Evolutionary conservation across 2,329 filamentous ascomycete species (phyloP), one percentile per base, ranked within the genome.

Genomic region (Phoma herbarum): DNA sequence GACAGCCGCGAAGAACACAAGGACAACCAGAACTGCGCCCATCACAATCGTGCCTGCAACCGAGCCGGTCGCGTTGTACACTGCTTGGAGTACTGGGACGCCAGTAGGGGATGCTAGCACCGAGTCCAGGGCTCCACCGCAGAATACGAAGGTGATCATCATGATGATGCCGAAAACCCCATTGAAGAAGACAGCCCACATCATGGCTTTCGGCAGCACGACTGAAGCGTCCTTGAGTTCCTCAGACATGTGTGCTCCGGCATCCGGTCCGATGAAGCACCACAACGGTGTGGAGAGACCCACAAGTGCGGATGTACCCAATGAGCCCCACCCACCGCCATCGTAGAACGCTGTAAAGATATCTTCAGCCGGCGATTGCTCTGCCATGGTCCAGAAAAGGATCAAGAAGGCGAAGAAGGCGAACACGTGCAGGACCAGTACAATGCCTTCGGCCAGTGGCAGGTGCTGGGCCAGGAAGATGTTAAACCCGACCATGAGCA

Each of bases 351-450:
- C 64, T 3, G 78, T 77, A 52, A 83, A 82, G 0, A 82, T 79
- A 2, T 75, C 73, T 7, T 74, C 59, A 0, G 78, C 66, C 2
- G 72, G 65, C 18, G 71, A 70, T 20, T 74, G 75, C 2, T 78
- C 74, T 1, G 57, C 66, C 51, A 70, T 63, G 2, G 60, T 61
- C 66, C 63, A 67, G 26, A 71, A 64, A 4, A 65, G 44, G 6
- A 83, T 77, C 10, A 84, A 62, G 56, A 83, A 78, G 1, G 77
- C 80, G 61, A 84, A 80, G 62, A 84, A 81, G 3, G 81, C 82
- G 20, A 80, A 66, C 23, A 84, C 70, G 57, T 85, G 82, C 8
- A 84, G 54, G 18, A 81, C 71, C 9, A 83, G 67, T 14, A 81
- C 73, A 12, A 80, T 61, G 28, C 77, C 77, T 64, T 85, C 82